Evolutionary conservation across 495 filamentous ascomycete species (phyloP).

Genomic region (Apiosordaria backusii): DNA sequence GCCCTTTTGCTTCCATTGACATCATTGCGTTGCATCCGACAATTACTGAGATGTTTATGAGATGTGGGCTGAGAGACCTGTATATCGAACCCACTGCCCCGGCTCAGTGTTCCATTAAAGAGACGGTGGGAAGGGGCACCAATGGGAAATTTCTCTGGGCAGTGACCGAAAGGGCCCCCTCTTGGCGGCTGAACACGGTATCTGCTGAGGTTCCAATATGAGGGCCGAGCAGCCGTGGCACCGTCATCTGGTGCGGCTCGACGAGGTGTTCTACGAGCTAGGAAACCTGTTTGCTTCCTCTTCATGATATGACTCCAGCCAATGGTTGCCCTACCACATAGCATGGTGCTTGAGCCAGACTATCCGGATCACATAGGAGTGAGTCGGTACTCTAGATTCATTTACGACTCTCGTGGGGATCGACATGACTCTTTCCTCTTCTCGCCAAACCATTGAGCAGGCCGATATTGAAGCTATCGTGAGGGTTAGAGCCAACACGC

Average conservation of each 20-base stretch:
- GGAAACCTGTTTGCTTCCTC: slow-evolving; percentile 8
- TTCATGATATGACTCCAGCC: neutral
- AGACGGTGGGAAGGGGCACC: slow-evolving; percentile 1
- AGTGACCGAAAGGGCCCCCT: neutral
- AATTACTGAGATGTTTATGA: neutral
- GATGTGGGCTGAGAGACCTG: neutral
- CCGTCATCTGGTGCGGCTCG: neutral
- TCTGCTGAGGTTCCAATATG: neutral
- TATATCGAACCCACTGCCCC: neutral
- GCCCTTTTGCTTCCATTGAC: slow-evolving; percentile 16
- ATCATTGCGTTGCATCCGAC: slow-evolving; percentile 21
- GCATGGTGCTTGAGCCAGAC: neutral
- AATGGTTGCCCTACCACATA: neutral
- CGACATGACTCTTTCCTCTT: neutral
- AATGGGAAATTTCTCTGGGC: neutral
- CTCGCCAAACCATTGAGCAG: neutral
- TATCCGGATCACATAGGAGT: neutral
- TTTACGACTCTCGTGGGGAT: neutral
- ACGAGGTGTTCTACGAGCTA: neutral
- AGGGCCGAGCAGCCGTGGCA: neutral
- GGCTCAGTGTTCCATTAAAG: slow-evolving; percentile 1
- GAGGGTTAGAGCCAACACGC: neutral
- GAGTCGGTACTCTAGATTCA: neutral
- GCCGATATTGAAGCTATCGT: neutral
- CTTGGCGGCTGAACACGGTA: neutral